phyloP scores from a whole-genome alignment of 2,329 filamentous ascomycete genomes.

The Trichoderma cornu-damae region DNA sequence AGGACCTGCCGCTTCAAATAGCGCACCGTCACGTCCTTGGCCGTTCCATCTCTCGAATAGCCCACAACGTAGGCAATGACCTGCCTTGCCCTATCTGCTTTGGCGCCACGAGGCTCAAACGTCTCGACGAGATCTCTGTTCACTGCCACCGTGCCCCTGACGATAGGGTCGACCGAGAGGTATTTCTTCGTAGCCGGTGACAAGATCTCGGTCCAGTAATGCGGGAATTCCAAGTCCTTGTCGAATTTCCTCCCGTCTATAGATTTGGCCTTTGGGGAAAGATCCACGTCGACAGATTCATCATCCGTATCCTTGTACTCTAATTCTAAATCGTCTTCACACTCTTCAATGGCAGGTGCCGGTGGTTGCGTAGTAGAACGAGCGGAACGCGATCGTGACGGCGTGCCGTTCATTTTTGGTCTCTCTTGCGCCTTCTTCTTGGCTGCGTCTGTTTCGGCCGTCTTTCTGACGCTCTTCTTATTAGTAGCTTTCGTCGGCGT shows the following conservation, averaged over 20 bases:
- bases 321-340: conserved; percentile 44
- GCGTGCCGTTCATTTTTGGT: not conserved
- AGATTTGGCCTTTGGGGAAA: conserved; percentile 37
- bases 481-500: conserved; percentile 10
- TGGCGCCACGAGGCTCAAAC: conserved; percentile 76
- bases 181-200: conserved; percentile 77
- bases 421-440: conserved; percentile 22
- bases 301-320: conserved; percentile 50
- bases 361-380: conserved; percentile 15
- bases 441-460: conserved; percentile 21
- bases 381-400: conserved; percentile 15
- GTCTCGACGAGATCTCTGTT: conserved; percentile 66
- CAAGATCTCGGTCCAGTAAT: conserved; percentile 89
- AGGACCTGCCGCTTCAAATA: conserved; percentile 78
- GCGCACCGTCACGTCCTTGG: conserved; percentile 89
- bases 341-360: conserved; percentile 32
- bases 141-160: conserved; percentile 63
- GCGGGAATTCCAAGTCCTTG: conserved; percentile 72
- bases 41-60: conserved; percentile 76
- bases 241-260: conserved; percentile 54
- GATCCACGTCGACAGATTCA: conserved; percentile 52
- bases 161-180: conserved; percentile 70
- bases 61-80: conserved; percentile 86
- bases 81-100: conserved; percentile 81
- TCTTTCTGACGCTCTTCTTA: conserved; percentile 14